These are phyloP conservation scores for Wolfiporia cocos DNA, from an alignment of 1,284 basidiomycete genomes.

Conservation along the genomic window DNA sequence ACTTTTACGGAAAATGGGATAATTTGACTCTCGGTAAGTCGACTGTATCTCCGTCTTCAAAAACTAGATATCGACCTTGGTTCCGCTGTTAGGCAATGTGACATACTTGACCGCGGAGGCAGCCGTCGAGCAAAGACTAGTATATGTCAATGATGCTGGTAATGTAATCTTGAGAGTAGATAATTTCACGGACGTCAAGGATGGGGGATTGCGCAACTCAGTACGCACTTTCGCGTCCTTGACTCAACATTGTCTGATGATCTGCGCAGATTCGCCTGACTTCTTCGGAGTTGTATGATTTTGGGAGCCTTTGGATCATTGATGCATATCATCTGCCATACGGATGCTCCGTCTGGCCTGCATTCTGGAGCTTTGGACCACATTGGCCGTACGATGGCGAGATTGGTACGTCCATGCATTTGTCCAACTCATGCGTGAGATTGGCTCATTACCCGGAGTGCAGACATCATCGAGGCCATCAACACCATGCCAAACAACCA, in stretches of 20 bases:
- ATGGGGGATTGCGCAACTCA: constrained; percentile 47
- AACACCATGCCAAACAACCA: constrained; percentile 41
- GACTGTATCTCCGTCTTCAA: background rate
- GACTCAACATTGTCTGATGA: constrained; percentile 1
- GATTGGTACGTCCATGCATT: constrained; percentile 32
- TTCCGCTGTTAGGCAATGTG: constrained; percentile 38
- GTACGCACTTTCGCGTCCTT: constrained; percentile 30
- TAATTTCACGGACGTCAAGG: constrained; percentile 41
- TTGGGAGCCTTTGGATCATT: constrained; percentile 42
- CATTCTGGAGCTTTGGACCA: constrained; percentile 35
- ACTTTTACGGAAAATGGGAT: constrained; percentile 52
- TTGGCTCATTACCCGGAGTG: background rate
- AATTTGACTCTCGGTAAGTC: constrained; percentile 56
- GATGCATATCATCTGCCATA: constrained; percentile 44
- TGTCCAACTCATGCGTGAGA: background rate
- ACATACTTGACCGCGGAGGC: constrained; percentile 39
- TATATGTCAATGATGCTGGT: constrained; percentile 47
- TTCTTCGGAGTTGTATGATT: constrained; percentile 41
- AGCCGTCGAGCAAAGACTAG: constrained; percentile 38
- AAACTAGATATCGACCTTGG: background rate
- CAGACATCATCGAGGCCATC: constrained; percentile 40
- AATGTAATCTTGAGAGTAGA: constrained; percentile 58
- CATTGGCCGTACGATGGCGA: constrained; percentile 47
- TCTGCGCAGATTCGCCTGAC: constrained; percentile 43
- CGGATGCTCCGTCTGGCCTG: constrained; percentile 58